These are phyloP conservation scores for Nemania serpens DNA, from an alignment of 2,329 filamentous ascomycete genomes.

Conservation along the genomic window DNA sequence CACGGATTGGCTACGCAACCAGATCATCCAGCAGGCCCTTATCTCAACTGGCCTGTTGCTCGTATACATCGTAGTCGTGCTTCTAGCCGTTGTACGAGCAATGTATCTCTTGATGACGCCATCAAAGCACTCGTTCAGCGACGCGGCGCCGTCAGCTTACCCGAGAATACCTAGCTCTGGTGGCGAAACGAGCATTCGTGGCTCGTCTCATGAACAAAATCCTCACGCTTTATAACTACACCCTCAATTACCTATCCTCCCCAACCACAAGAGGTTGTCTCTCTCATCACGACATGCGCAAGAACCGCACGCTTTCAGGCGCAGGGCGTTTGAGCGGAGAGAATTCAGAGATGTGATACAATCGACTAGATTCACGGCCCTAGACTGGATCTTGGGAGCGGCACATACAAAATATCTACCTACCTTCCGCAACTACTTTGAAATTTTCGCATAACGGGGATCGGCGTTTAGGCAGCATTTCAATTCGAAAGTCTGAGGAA, in stretches of 20 bases:
- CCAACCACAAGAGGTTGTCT: no score
- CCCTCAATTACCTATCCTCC: not conserved
- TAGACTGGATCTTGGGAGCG: not conserved
- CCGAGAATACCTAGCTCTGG: not conserved
- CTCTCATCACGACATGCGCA: no score
- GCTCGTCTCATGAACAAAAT: not conserved
- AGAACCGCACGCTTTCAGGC: no score
- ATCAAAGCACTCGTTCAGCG: conserved; percentile 19
- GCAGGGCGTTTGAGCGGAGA: not conserved
- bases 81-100: conserved; percentile 74
- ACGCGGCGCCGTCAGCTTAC: not conserved
- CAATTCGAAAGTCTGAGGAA: not conserved
- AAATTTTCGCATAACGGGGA: conserved; percentile 6
- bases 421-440: not conserved
- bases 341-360: not conserved
- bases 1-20: conserved; percentile 66
- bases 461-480: conserved; percentile 9
- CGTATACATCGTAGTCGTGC: conserved; percentile 76
- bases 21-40: conserved; percentile 76
- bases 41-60: conserved; percentile 76
- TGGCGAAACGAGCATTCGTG: not conserved
- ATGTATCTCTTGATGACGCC: conserved; percentile 33
- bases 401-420: no score
- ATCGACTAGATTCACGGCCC: not conserved
- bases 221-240: not conserved